A percentile compares a stretch with the other conserved stretches of the same genome.
Conservation (phyloP, 2,329 filamentous ascomycete species). For the Xylariaceae sp. region DNA sequence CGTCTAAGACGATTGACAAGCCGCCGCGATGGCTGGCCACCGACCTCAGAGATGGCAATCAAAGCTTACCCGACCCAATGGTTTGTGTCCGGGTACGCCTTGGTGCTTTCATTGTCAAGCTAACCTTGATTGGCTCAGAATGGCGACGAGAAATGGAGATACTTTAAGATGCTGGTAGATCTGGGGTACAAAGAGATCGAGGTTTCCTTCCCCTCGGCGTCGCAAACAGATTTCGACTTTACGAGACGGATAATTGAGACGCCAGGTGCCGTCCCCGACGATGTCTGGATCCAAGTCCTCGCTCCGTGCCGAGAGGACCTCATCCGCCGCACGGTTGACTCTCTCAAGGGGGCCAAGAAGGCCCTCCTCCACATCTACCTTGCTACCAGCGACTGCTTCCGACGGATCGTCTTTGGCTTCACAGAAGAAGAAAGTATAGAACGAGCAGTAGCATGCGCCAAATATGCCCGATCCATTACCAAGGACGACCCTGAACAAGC, state of each 20-base stretch:
- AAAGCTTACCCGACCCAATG: slow-evolving; percentile 91
- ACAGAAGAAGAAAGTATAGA: slow-evolving; percentile 76
- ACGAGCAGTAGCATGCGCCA: slow-evolving; percentile 79
- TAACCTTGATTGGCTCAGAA: slow-evolving; percentile 49
- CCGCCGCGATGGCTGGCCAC: slow-evolving; percentile 88
- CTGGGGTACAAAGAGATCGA: slow-evolving; percentile 98
- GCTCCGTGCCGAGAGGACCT: slow-evolving; percentile 89
- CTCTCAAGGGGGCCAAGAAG: slow-evolving; percentile 84
- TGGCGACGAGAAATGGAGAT: slow-evolving; percentile 89
- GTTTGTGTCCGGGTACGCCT: slow-evolving; percentile 33
- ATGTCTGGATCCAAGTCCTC: slow-evolving; percentile 88
- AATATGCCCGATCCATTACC: slow-evolving; percentile 82
- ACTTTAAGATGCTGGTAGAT: slow-evolving; percentile 90
- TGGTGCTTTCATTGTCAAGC: not conserved
- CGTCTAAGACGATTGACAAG: slow-evolving; percentile 74
- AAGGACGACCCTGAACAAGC: slow-evolving; percentile 64
- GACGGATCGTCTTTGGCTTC: slow-evolving; percentile 84
- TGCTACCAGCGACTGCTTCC: slow-evolving; percentile 93
- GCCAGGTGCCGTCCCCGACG: slow-evolving; percentile 76
- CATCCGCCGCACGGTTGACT: slow-evolving; percentile 84
- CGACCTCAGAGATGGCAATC: slow-evolving; percentile 87
- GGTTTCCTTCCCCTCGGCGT: slow-evolving; percentile 90
- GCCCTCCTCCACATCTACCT: slow-evolving; percentile 94
- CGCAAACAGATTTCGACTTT: slow-evolving; percentile 94
- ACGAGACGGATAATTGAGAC: slow-evolving; percentile 83